phyloP scores from a whole-genome alignment of 2,329 filamentous ascomycete genomes.

The Colletotrichum navitas region DNA sequence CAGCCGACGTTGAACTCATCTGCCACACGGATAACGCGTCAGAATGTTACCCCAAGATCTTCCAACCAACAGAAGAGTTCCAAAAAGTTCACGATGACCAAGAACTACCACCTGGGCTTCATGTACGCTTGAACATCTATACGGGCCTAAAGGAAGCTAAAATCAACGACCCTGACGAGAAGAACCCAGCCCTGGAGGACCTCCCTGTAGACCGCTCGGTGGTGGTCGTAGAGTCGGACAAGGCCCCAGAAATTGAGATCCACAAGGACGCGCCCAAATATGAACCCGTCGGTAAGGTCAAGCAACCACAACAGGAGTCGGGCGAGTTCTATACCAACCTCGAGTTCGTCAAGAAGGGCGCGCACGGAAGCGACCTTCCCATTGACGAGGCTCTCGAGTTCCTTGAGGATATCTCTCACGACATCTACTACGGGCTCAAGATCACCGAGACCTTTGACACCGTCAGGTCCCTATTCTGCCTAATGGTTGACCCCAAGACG shows the following conservation, averaged over 20 bases:
- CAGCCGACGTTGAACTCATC: constrained; percentile 68
- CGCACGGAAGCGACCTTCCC: constrained; percentile 46
- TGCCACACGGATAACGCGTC: constrained; percentile 70
- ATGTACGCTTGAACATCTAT: constrained; percentile 74
- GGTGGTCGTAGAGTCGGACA: constrained; percentile 66
- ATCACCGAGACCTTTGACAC: constrained; percentile 68
- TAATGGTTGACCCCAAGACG: constrained; percentile 56
- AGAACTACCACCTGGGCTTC: constrained; percentile 73
- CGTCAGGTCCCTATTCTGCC: constrained; percentile 68
- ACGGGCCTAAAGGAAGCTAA: constrained; percentile 76
- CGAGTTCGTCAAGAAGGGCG: constrained; percentile 44
- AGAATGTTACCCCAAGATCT: constrained; percentile 76
- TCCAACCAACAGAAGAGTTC: constrained; percentile 74
- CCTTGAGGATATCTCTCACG: constrained; percentile 74
- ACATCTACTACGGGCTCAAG: constrained; percentile 77
- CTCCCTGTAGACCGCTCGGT: constrained; percentile 65
- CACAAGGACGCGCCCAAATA: constrained; percentile 67
- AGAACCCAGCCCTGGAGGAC: constrained; percentile 61
- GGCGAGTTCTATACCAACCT: constrained; percentile 43
- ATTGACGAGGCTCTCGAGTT: constrained; percentile 66
- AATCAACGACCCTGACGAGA: constrained; percentile 70
- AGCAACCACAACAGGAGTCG: constrained; percentile 59
- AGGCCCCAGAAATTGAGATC: constrained; percentile 51
- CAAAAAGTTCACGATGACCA: constrained; percentile 74
- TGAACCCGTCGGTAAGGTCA: constrained; percentile 68